phyloP scores from a whole-genome alignment of 78 protist species.

The Emiliania huxleyi region DNA sequence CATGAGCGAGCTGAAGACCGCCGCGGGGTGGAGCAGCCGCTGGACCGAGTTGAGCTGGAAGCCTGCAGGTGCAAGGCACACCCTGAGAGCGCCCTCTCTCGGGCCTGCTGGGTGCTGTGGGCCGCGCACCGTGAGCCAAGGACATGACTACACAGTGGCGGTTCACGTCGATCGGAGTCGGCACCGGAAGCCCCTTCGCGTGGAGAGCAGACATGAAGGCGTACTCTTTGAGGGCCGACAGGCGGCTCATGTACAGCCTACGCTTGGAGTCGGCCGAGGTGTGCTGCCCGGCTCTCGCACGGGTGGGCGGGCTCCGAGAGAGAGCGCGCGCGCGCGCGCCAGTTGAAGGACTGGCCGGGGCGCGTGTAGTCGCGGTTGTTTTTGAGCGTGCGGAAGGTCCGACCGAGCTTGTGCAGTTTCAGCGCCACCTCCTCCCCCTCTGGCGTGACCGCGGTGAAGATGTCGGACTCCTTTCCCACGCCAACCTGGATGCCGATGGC shows the following conservation, averaged over 20 bases:
- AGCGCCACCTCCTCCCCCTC: conserved; percentile 64
- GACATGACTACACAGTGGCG: conserved; percentile 94
- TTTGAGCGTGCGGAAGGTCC: conserved; percentile 92
- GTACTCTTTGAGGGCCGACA: conserved; percentile 94
- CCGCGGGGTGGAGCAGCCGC: conserved; percentile 64
- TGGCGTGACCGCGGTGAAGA: conserved; percentile 61
- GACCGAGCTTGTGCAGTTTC: conserved; percentile 86
- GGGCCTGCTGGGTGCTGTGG: no score
- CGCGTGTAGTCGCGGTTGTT: conserved; percentile 91
- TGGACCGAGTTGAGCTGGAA: conserved; percentile 51
- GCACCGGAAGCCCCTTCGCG: conserved; percentile 90
- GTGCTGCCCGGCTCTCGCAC: no score
- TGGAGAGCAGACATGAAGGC: conserved; percentile 95
- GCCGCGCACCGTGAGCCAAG: conserved; percentile 74
- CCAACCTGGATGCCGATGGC: conserved; percentile 92
- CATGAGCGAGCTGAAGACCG: conserved; percentile 68
- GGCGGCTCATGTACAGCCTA: conserved; percentile 88
- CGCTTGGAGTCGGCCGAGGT: no score
- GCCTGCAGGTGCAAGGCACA: no score
- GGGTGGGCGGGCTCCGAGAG: no score
- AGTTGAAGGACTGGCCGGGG: conserved; percentile 69
- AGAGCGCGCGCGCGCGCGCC: no score
- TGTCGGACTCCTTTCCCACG: conserved; percentile 97
- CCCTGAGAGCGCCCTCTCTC: no score
- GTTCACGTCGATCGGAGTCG: conserved; percentile 89